These are phyloP conservation scores for Solanum bulbocastanum DNA, from an alignment of 257 asterid species.

Conservation along the genomic window DNA sequence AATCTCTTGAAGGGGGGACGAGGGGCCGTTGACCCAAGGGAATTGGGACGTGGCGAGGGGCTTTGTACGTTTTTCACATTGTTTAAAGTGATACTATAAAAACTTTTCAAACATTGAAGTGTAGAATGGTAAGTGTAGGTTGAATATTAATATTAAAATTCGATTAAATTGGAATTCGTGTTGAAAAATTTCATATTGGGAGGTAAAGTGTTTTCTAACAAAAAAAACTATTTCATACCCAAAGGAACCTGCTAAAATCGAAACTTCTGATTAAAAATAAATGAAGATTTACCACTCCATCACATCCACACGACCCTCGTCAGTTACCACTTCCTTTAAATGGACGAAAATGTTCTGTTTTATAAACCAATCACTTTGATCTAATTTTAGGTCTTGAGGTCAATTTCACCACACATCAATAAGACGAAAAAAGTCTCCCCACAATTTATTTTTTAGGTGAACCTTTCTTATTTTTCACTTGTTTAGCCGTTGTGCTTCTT, in stretches of 20 bases:
- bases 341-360: neutral
- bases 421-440: neutral
- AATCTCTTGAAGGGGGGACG: neutral
- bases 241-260: too few species aligned
- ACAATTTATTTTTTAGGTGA: neutral
- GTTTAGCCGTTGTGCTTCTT: neutral
- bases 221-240: too few species aligned
- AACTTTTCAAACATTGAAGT: neutral
- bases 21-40: neutral
- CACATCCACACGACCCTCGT: too few species aligned
- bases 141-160: too few species aligned
- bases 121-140: neutral
- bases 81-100: neutral
- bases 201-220: too few species aligned
- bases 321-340: neutral
- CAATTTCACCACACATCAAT: neutral
- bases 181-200: too few species aligned
- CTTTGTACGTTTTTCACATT: neutral
- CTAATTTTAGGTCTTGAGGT: neutral
- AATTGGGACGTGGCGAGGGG: neutral
- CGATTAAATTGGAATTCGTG: too few species aligned
- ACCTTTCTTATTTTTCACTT: neutral
- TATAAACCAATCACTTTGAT: neutral
- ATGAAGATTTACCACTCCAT: accelerated
- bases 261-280: too few species aligned